Conservation (phyloP, 345 rosid species). For the Cardamine occulta region DNA sequence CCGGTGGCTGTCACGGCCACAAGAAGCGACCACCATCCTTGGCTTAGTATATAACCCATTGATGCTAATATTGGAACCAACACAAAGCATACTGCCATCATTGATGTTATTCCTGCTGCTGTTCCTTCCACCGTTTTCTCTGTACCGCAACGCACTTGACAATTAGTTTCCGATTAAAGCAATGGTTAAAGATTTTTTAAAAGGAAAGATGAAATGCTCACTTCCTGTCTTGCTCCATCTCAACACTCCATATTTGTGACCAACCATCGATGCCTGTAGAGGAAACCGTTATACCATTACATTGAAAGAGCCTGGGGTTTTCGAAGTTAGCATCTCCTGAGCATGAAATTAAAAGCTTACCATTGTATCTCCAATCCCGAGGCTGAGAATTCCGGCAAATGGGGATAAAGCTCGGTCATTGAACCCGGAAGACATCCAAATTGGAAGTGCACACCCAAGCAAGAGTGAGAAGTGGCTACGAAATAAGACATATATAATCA, state of each 20-base stretch:
- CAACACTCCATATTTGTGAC: constrained; percentile 91
- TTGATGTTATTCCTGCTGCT: constrained; percentile 91
- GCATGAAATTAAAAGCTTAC: constrained; percentile 48
- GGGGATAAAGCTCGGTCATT: constrained; percentile 94
- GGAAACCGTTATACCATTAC: background rate
- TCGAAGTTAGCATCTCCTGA: too few species aligned
- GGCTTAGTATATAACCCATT: constrained; percentile 74
- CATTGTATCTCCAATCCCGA: constrained; percentile 98
- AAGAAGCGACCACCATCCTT: constrained; percentile 87
- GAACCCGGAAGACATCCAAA: constrained; percentile 95
- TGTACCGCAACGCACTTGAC: constrained; percentile 35
- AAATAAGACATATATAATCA: constrained; percentile 20
- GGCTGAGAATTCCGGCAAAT: constrained; percentile 97
- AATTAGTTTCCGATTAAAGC: constrained; percentile 9
- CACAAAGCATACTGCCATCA: constrained; percentile 75
- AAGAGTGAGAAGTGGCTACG: constrained; percentile 89
- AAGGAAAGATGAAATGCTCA: constrained; percentile 42
- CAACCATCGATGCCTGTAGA: constrained; percentile 91
- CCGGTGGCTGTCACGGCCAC: constrained; percentile 79
- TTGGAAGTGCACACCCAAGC: constrained; percentile 96
- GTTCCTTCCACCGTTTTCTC: constrained; percentile 98
- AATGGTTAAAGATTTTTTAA: background rate
- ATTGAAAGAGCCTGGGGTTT: constrained; percentile 9
- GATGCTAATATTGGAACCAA: constrained; percentile 89
- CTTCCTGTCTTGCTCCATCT: constrained; percentile 97